Evolutionary conservation across 1,284 basidiomycete species (phyloP).

Genomic region (Schizophyllum commune): DNA sequence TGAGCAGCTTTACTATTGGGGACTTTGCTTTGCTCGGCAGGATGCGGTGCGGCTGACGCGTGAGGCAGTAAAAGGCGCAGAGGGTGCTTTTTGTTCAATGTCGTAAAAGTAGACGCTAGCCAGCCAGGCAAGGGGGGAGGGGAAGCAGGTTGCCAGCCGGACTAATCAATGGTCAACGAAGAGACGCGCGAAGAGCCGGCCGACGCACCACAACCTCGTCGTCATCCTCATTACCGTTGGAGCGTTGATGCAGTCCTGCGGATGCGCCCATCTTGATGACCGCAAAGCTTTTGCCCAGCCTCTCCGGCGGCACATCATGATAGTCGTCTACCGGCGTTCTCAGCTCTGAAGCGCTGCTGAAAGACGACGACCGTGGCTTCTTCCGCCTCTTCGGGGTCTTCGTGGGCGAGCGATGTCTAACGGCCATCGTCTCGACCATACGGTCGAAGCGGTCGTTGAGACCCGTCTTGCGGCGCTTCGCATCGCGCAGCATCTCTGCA

Average conservation of each 20-base stretch:
- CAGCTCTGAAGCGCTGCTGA: constrained; percentile 31
- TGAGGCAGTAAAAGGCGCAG: constrained; percentile 31
- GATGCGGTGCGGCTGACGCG: background rate
- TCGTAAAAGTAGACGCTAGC: constrained; percentile 36
- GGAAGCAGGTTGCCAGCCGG: background rate
- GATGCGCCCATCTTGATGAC: constrained; percentile 32
- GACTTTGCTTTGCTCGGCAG: constrained; percentile 1
- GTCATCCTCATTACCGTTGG: background rate
- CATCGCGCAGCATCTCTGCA: background rate
- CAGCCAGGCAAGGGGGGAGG: constrained; percentile 32
- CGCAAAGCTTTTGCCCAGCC: constrained; percentile 31
- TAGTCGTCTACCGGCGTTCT: constrained; percentile 35
- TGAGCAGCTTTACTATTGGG: constrained; percentile 4
- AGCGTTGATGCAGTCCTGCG: background rate
- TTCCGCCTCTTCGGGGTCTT: constrained; percentile 21
- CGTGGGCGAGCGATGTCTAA: constrained; percentile 23
- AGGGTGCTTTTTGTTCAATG: constrained; percentile 34
- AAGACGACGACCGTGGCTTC: constrained; percentile 39
- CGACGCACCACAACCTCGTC: background rate
- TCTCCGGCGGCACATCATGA: background rate
- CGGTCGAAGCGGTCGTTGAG: constrained; percentile 55
- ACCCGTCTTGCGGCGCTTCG: constrained; percentile 43
- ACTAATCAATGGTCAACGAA: background rate
- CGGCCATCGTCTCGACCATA: constrained; percentile 53
- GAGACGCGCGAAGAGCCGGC: too few relatives aligned